Evolutionary conservation across 345 rosid genomes (phyloP), one percentile per base, ranked within the genome.

Genomic region (Rhizophora apiculata): DNA sequence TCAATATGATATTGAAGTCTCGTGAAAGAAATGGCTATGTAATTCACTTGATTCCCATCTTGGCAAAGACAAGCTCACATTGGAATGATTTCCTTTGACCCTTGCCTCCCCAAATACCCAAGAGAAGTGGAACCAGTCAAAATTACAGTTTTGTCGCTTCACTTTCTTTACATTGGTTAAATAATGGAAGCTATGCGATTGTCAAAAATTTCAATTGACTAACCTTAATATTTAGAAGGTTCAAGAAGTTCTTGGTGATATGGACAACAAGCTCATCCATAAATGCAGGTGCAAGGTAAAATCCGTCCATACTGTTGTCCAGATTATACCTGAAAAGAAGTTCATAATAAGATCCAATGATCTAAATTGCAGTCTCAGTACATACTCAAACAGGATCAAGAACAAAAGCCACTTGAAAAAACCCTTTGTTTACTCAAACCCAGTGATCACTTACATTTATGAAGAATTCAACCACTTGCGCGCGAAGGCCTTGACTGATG

Each of bases 91-190:
- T 83, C 51, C 87, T 87, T 72, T 85, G 87, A 27, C 89, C 89
- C 87, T 84, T 83, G 68, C 87, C 87, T 52, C 89, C 87, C 87
- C 89, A 86, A 29, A 82, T 70, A 66, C 87, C 89, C 82, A 76
- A 72, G 18, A 86, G 80, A 3, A 84, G 77, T 53, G 85, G 86
- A 73, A 86, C 81, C 85, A 81, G 84, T 34, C 46, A 51, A 6
- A 34, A 26, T 27, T 4, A 36, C 36, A 20, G 6, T 5, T 16
- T 19, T 32, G 52, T 59, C 34, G 51, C 22, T 29, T 5, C 51
- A 37, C 22, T 63, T 46, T 22, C 34, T 51, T 24, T 6, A 48
- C 16, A 24, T 36, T 13, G 19, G 30, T 20, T 9, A 13, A 18
- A 3, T 51, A 20, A 11, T 3, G 51, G 16, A 3, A 3, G 20